phyloP scores from a whole-genome alignment of 176 grass and related monocot species.

The Saccharum officinarum region DNA sequence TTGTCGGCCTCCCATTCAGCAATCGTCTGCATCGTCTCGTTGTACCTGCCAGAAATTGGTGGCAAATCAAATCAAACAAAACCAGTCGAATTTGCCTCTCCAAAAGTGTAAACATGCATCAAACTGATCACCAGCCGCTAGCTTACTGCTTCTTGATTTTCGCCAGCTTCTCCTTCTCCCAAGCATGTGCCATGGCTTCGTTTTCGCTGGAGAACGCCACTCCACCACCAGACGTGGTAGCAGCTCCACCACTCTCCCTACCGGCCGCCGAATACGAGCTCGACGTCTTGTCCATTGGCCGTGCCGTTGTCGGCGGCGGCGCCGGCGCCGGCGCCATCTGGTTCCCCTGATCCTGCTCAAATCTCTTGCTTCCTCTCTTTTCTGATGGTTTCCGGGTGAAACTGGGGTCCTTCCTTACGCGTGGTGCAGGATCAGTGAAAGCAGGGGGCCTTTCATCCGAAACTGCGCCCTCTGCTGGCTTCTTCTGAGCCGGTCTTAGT shows the following conservation, averaged over 20 bases:
- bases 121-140: neutral
- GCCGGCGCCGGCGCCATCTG: neutral
- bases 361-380: constrained; percentile 41
- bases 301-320: neutral
- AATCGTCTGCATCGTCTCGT: constrained; percentile 55
- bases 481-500: neutral
- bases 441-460: constrained; percentile 20
- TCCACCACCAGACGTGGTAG: neutral
- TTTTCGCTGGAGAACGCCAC: neutral
- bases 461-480: neutral
- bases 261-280: constrained; percentile 7
- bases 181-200: constrained; percentile 48
- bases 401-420: constrained; percentile 38
- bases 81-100: too few relatives aligned
- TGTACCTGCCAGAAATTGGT: constrained; percentile 33
- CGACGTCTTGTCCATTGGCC: neutral
- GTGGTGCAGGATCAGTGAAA: constrained; percentile 5
- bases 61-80: neutral
- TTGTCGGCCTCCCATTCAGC: constrained; percentile 72
- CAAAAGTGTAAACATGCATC: neutral
- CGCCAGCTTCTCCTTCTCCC: constrained; percentile 62
- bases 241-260: neutral
- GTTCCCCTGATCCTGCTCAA: constrained; percentile 40
- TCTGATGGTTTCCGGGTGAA: constrained; percentile 34
- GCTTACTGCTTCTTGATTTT: constrained; percentile 60